Conservation (phyloP, 2,329 filamentous ascomycete genomes). For the Pseudocercospora fuligena region DNA sequence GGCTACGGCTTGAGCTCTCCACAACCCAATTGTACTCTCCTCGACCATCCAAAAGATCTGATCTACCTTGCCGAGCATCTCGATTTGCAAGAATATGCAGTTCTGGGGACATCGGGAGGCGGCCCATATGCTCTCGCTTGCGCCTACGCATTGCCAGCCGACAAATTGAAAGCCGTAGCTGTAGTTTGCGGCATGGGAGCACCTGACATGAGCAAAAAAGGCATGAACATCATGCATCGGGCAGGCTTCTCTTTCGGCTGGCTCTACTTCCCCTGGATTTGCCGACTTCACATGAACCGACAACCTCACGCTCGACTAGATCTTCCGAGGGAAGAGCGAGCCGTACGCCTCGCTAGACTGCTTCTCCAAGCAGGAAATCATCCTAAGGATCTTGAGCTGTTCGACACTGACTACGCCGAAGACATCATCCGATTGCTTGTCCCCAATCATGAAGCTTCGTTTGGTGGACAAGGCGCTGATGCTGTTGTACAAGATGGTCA, state of each 20-base stretch:
- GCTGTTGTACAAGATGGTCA: not conserved
- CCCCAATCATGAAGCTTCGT: not conserved
- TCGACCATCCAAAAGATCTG: slow-evolving; percentile 52
- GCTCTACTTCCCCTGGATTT: not conserved
- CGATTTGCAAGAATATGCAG: slow-evolving; percentile 46
- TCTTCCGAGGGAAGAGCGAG: not conserved
- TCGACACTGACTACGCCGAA: not conserved
- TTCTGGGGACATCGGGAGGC: slow-evolving; percentile 54
- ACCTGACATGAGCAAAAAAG: slow-evolving; percentile 4
- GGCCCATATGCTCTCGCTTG: slow-evolving; percentile 56
- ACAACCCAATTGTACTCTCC: not conserved
- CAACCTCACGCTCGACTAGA: not conserved
- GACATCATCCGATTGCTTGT: not conserved
- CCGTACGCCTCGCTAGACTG: not conserved
- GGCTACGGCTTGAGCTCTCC: slow-evolving; percentile 50
- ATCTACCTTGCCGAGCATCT: slow-evolving; percentile 48
- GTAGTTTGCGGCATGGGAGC: slow-evolving; percentile 12
- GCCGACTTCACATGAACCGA: not conserved
- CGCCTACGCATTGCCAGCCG: slow-evolving; percentile 43
- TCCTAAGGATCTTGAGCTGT: not conserved
- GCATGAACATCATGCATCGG: slow-evolving; percentile 1
- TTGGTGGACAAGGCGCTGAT: not conserved
- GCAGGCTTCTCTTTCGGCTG: not conserved
- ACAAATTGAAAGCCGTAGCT: slow-evolving; percentile 9
- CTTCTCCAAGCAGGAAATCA: not conserved